Evolutionary conservation across 1,139 yeast species (phyloP), one percentile per base, ranked within the genome.

Genomic region (Suhomyces kunorum): DNA sequence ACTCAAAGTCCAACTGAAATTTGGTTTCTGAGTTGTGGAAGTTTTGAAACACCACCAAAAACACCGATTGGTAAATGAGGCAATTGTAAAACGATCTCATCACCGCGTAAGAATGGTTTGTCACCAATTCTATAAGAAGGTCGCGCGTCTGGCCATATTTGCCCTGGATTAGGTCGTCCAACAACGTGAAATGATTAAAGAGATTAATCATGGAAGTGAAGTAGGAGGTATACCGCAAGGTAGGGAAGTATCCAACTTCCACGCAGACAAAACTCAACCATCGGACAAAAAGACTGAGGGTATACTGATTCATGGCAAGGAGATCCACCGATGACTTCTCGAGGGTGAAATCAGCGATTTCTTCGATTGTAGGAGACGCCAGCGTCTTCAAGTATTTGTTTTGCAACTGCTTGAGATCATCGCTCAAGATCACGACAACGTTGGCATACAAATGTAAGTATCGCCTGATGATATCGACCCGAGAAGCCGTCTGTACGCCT

Each of bases 201-300:
- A 56, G 31, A 28, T 57, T 50, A 28, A 58, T 29, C 50, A 66
- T 53, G 2, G 61, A 42, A 2, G 69, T 61, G 14, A 62, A 34
- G 43, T 59, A 66, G 8, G 63, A 52, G 2, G 62, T 45, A 43
- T 54, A 64, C 28, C 71, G 47, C 35, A 67, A 53, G 9, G 66
- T 51, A 0, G 73, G 69, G 43, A 64, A 68, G 48, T 68, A 62
- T 7, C 54, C 54, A 1, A 53, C 40, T 46, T 68, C 72, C 15
- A 65, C 49, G 30, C 59, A 53, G 16, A 65, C 48, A 36, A 67
- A 60, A 22, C 64, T 58, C 29, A 67, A 49, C 71, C 71, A 66
- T 42, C 63, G 50, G 8, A 61, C 50, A 42, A 56, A 56, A 8
- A 54, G 48, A 8, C 51, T 42, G 22, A 54, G 40, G 2, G 53